phyloP scores from a whole-genome alignment of 1,284 basidiomycete genomes.

The Fomitopsis schrenkii region DNA sequence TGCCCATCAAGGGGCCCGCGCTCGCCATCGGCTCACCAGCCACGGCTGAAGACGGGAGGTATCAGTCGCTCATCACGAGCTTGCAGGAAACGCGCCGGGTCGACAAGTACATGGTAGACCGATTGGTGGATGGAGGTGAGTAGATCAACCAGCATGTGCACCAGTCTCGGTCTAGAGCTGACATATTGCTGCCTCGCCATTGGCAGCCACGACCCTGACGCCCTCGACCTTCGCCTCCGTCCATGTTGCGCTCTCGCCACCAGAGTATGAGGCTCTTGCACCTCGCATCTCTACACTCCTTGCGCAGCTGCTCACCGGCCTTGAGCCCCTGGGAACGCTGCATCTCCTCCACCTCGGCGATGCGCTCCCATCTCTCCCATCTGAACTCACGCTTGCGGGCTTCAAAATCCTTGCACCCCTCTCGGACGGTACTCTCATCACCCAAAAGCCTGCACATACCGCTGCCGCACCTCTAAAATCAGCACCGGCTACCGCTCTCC shows the following conservation, averaged over 20 bases:
- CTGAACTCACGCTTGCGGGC: constrained; percentile 58
- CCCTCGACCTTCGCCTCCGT: constrained; percentile 58
- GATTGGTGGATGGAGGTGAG: constrained; percentile 71
- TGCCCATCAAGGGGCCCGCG: constrained; percentile 36
- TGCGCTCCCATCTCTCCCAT: constrained; percentile 40
- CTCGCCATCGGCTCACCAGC: constrained; percentile 71
- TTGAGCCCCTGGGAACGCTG: constrained; percentile 63
- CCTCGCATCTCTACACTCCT: constrained; percentile 54
- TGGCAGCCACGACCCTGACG: constrained; percentile 53
- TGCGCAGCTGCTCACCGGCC: constrained; percentile 49
- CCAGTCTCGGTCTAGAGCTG: constrained; percentile 2
- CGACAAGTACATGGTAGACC: constrained; percentile 73
- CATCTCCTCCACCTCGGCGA: constrained; percentile 54
- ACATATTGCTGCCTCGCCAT: constrained; percentile 9
- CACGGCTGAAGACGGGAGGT: constrained; percentile 71
- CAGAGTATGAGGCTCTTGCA: constrained; percentile 57
- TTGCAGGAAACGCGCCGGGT: constrained; percentile 51
- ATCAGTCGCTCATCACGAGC: constrained; percentile 61
- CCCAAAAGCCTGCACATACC: constrained; percentile 59
- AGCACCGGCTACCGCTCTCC: constrained; percentile 35
- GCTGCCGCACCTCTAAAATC: constrained; percentile 29
- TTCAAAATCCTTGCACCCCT: constrained; percentile 50
- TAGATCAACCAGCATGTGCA: constrained; percentile 11
- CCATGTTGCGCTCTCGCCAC: constrained; percentile 54
- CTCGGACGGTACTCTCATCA: constrained; percentile 45